Evolutionary conservation across 2,329 filamentous ascomycete genomes (phyloP), one percentile per base, ranked within the genome.

Genomic region (Penicillium janthinellum): DNA sequence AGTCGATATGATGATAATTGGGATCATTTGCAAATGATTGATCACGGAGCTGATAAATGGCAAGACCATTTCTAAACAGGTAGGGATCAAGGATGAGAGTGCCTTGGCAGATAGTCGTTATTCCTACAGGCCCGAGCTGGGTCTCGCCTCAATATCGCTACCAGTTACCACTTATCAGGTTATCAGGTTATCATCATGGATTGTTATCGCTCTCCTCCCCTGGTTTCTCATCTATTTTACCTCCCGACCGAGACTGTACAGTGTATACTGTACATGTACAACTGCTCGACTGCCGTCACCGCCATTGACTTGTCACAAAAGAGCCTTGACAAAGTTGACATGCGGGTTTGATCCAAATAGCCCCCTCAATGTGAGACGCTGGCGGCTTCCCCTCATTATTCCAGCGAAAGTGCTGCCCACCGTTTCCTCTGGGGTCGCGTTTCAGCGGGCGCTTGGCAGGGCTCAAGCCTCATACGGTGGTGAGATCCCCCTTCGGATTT

Each of bases 341-440:
- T 20, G 35, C 37, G 35, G 49, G 47, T 17, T 35, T 28, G 47
- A 45, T 57, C 47, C 28, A 34, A 25, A 10, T 15, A 20, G 7
- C 42, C n/a, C 35, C 53, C 49, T 59, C 37, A 60, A 60, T 41
- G 34, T 60, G 58, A 60, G 58, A 60, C 58, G 39, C 25, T 42
- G 53, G 58, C 37, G 34, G 56, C 49, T 54, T 14, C 49, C 49
- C 31, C 56, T 58, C 56, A 53, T 20, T 2, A 53, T 20, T 2
- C 52, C 49, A 39, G 11, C 28, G 35, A 31, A 38, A 25, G 25
- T 25, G n/a, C 11, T 39, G 34, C 48, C 34, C 17, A 37, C 48
- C 49, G 49, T 51, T 51, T 39, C 49, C 17, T 39, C 35, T 20
- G 34, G 20, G 34, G 49, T 37, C 17, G 11, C 35, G 17, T 39